Evolutionary conservation across 805 yeast genomes (phyloP).

Genomic region (Saccharomycopsis babjevae): DNA sequence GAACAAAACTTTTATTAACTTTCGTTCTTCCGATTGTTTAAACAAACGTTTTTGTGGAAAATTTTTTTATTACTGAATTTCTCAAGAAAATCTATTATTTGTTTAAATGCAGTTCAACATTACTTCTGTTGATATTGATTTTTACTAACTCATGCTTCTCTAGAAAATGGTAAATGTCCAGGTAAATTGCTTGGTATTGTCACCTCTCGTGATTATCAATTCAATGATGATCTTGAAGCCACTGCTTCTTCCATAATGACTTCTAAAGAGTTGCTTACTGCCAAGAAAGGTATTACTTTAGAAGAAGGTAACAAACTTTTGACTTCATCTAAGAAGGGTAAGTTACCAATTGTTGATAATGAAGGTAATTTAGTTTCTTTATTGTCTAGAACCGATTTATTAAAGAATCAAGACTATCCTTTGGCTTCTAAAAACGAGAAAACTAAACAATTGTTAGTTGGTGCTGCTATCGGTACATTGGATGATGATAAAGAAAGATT

Average conservation of each 20-base stretch:
- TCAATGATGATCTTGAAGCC: constrained; percentile 63
- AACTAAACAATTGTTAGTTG: constrained; percentile 94
- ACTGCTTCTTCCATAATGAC: constrained; percentile 80
- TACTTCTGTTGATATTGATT: neutral
- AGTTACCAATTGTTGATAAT: constrained; percentile 83
- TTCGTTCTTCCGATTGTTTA: constrained; percentile 98
- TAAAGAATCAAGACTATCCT: constrained; percentile 90
- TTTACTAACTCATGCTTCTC: constrained; percentile 21
- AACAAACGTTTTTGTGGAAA: constrained; percentile 97
- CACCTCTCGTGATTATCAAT: constrained; percentile 95
- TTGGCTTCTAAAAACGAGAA: constrained; percentile 86
- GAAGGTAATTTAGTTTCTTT: constrained; percentile 72
- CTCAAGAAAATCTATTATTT: neutral
- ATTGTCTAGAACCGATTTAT: constrained; percentile 91
- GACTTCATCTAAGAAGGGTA: constrained; percentile 92
- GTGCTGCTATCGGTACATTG: constrained; percentile 97
- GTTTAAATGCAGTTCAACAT: too few relatives aligned
- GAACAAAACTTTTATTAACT: constrained; percentile 60
- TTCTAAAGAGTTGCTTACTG: constrained; percentile 65
- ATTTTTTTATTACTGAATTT: constrained; percentile 21
- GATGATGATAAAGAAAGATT: constrained; percentile 83
- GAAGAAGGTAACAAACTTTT: constrained; percentile 83
- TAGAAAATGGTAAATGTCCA: constrained; percentile 77
- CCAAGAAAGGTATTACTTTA: constrained; percentile 70
- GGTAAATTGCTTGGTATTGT: constrained; percentile 91